Evolutionary conservation across 768 basidiomycete species (phyloP).

Genomic region (Leccinum imitatum): DNA sequence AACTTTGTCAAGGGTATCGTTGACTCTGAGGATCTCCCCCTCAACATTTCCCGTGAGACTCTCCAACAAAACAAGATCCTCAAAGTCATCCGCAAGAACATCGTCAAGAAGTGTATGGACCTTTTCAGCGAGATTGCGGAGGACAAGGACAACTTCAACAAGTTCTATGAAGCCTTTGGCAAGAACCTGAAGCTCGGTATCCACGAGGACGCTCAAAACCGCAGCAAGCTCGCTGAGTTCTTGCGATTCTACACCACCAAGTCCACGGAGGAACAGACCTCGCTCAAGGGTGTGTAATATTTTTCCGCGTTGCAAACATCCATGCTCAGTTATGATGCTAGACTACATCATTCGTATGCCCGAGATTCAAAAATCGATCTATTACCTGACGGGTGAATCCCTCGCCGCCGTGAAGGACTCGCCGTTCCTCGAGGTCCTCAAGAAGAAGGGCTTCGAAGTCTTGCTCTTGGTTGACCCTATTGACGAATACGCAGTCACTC

Average conservation of each 20-base stretch:
- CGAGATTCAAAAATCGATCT: conserved; percentile 97
- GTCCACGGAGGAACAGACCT: conserved; percentile 84
- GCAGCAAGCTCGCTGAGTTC: conserved; percentile 99
- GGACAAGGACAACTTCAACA: conserved; percentile 97
- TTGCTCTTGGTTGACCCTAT: conserved; percentile 98
- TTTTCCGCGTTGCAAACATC: background rate
- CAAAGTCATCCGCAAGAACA: conserved; percentile 99
- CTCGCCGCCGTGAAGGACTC: conserved; percentile 88
- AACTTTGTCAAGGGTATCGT: conserved; percentile 99
- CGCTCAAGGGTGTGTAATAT: conserved; percentile 76
- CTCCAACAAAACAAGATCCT: conserved; percentile 99
- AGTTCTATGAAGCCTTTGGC: conserved; percentile 98
- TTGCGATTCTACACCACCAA: conserved; percentile 98
- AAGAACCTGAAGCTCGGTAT: conserved; percentile 99
- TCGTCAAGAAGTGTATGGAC: conserved; percentile 98
- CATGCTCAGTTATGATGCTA: conserved; percentile 28
- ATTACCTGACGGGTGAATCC: conserved; percentile 99
- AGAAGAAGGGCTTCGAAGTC: conserved; percentile 99
- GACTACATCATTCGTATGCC: conserved; percentile 99
- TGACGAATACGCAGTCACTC: conserved; percentile 97
- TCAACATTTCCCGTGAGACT: conserved; percentile 99
- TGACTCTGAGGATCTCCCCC: conserved; percentile 98
- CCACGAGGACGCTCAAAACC: conserved; percentile 98
- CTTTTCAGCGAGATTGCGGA: conserved; percentile 94
- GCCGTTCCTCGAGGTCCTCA: conserved; percentile 98